Base-by-base conservation (phyloP, 2,329 filamentous ascomycete species). In the Tolypocladium tropicale region DNA sequence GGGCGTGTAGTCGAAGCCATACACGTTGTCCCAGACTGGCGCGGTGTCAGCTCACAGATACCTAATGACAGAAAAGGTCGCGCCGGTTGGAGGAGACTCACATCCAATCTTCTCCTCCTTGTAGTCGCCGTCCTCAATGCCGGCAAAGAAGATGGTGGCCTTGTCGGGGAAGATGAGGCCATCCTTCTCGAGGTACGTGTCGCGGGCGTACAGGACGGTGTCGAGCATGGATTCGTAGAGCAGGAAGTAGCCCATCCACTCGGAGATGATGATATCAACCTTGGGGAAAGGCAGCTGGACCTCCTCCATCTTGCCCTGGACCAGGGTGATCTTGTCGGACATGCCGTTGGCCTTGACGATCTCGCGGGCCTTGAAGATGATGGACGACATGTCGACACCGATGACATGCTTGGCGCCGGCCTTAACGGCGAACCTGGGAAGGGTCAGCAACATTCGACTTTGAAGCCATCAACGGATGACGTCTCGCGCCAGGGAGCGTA, bases 261-360 rank as follows among this genome's bases (percentile, higher is more conserved):
- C 94, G 2, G 93, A 97, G 72, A 99, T 95, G 76, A 99, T 99
- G 71, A 99, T 99, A 70, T 99, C 94, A 62, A 99, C 94, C 76
- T 97, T 89, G 68, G 90, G 88, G 75, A 88, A 96, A 23, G 94
- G 94, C 60, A 99, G 80, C 68, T 88, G 80, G 50, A 99, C 91
- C 77, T 99, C 94, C 78, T 99, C 94, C 94, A 99, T 99, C 83
- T 99, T 99, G 72, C 94, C 94, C 78, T 97, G 94, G 61, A 99
- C 83, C 58, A 99, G 84, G 54, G 94, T 97, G 72, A 99, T 96
- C 83, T 96, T 95, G 77, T 93, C 88, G 54, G 87, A 82, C 81
- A 99, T 85, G 65, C 93, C 92, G 73, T 99, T 99, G 64, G 81
- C 82, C 70, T 85, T 85, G 69, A 97, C 94, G 63, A 99, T 99